Evolutionary conservation across 2,329 filamentous ascomycete species (phyloP), one percentile per base, ranked within the genome.

Genomic region (Paramyrothecium roridum): DNA sequence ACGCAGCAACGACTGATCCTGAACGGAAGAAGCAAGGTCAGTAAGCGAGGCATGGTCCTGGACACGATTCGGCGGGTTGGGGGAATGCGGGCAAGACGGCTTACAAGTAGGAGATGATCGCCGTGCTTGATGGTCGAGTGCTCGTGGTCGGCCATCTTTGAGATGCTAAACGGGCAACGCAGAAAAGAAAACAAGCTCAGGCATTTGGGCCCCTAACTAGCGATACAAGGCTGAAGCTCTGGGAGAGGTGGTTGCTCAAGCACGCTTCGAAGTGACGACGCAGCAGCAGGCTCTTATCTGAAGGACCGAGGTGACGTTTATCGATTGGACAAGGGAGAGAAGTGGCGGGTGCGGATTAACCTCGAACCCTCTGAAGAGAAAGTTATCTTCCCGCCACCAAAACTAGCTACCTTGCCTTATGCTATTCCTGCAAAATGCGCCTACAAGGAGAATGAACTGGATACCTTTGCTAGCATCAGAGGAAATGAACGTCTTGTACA

Each of bases 1-100:
- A 34, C 93, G 91, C 62, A 99, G 86, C 61, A 98, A 89, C 3
- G 93, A 89, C 82, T 98, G 93, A 69, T 99, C 95, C 92, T 93
- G 61, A 21, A 48, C 13, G 30, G 40, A 13, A 13, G 11, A 48
- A 46, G 16, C 3, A 19, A n/a, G 26, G 51, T 56, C 33, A 48
- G 48, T 23, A 52, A 37, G 54, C 26, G 52, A 43, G 22, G 37
- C 30, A 26, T 53, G 48, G 34, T 43, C 46, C 19, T 3, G 34
- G 50, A 50, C 52, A 34, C n/a, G 49, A 52, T 34, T 34, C 55
- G 56, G 55, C 54, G 47, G 16, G 50, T 19, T 56, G 56, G 45
- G 43, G 54, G 37, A n/a, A 48, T 52, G 53, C 57, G 52, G 56
- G 50, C 30, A 19, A 33, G 23, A 16, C n/a, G 47, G 57, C 78